These are phyloP conservation scores for Citrus mangshanensis DNA, from an alignment of 345 rosid species.

Conservation along the genomic window DNA sequence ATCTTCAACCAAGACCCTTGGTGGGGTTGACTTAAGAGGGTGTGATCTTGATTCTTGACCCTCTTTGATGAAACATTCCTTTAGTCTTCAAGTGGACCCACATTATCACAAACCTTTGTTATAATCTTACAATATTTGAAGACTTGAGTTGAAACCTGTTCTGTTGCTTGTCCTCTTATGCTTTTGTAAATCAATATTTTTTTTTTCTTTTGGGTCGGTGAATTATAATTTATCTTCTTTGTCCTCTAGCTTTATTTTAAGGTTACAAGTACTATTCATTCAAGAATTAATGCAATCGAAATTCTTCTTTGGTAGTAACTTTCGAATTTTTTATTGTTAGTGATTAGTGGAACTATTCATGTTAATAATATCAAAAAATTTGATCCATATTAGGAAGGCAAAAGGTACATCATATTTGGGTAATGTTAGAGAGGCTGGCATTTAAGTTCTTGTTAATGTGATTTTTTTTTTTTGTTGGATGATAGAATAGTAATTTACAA, in stretches of 20 bases:
- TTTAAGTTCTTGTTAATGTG: background rate
- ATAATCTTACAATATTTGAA: slow-evolving; percentile 16
- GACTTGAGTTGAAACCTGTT: slow-evolving; percentile 10
- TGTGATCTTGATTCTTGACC: slow-evolving; percentile 27
- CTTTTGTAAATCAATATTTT: background rate
- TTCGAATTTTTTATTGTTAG: background rate
- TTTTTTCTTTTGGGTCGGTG: slow-evolving; percentile 7
- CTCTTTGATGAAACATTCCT: slow-evolving; percentile 41
- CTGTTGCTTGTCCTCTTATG: slow-evolving; percentile 18
- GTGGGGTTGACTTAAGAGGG: slow-evolving; percentile 44
- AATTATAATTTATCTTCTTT: background rate
- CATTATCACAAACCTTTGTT: slow-evolving; percentile 2
- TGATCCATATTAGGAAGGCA: too few relatives aligned
- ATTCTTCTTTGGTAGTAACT: background rate
- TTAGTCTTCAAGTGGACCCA: slow-evolving; percentile 29
- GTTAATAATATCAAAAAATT: background rate
- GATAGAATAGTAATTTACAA: too few relatives aligned
- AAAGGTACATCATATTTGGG: too few relatives aligned
- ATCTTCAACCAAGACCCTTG: slow-evolving; percentile 14
- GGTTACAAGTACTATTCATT: slow-evolving; percentile 1
- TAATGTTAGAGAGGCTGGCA: too few relatives aligned
- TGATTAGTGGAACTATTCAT: background rate
- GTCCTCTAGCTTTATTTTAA: background rate
- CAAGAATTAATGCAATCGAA: background rate
- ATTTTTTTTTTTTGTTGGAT: background rate